Base-by-base conservation (phyloP, 2,329 filamentous ascomycete genomes). In the Phyllosticta paracitricarpa region DNA sequence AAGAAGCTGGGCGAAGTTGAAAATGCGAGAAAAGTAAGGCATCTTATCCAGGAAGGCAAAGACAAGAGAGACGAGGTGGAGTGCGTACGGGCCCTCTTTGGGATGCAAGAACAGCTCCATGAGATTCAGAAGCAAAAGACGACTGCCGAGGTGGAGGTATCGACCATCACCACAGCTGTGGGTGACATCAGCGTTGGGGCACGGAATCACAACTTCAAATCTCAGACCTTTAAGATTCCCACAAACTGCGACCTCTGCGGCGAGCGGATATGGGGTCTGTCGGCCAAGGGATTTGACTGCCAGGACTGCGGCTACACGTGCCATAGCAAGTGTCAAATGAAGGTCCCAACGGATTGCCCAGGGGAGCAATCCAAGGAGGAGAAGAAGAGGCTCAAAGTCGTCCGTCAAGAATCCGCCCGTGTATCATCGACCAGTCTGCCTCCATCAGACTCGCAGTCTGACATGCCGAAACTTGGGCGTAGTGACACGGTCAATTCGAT, bases 321-420 rank as follows among this genome's bases (percentile, higher is more conserved):
- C 71, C 94, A 99, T 76, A 95, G 87, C 79, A 99, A 99, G 77
- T 99, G 94, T 73, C 91, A 99, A 78, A 94, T 99, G 88, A 99
- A 97, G 76, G 94, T 97, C 0, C 91, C 94, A 0, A 89, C 94
- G 7, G 90, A 96, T 71, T 99, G 94, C 70, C 94, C 94, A 0
- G 94, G 94, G 57, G 94, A 97, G 71, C 85, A 94, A 71, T 87
- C 82, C 65, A 99, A 97, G 75, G 94, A 97, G 64, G 92, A 96
- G 68, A 92, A 87, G 78, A 99, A 97, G 80, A 95, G 92, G 69
- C 81, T 96, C 52, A 97, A 97, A 75, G 82, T 83, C 52, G 88
- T 92, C 71, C 84, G 92, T 63, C 93, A 97, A 75, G 87, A 89
- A 63, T 81, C 86, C 4, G 88, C 92, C 12, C 89, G 87, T 68